Evolutionary conservation across 176 grass and related monocot species (phyloP), one percentile per base, ranked within the genome.

Genomic region (Hordeum marinum): DNA sequence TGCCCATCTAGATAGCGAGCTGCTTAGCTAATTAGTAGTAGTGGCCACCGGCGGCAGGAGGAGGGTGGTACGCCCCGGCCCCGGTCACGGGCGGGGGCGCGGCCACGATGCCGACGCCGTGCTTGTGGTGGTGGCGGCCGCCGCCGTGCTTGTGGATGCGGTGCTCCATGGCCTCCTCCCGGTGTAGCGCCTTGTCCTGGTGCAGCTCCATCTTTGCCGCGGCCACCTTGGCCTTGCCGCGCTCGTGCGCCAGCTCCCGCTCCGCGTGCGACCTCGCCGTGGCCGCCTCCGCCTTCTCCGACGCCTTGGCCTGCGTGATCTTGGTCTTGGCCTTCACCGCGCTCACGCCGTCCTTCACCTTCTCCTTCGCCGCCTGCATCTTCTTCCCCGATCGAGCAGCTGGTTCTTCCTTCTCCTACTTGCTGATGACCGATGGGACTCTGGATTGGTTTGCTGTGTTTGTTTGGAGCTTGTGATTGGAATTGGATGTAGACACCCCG

Each of bases 151-250:
- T 75, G 71, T 75, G 71, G 71, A 75, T 4, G 43, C 71, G 71
- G 71, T 75, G 71, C 14, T 75, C 71, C 0, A 75, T 75, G 71
- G 71, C 71, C 71, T 75, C 71, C 70, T 73, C 70, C 3, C 70
- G 70, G 41, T 73, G 70, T 13, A 45, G 12, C 7, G 13, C 70
- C 70, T 73, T 73, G 24, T 73, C 70, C 70, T 73, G 70, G 41
- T 73, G 70, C 6, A 73, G 70, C 46, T 95, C 88, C 90, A 95
- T 90, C 83, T 92, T 88, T 10, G 90, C 93, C 6, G 85, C 85
- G 2, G 88, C 90, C 0, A 80, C 68, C 83, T 87, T 93, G n/a
- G 85, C 86, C 86, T 95, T 95, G 63, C 71, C 90, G 61, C 86
- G 66, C 69, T 95, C 83, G 36, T 83, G 90, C 2, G 85, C 83